A percentile compares a stretch with the other conserved stretches of the same genome.
phyloP scores from a whole-genome alignment of 768 basidiomycete genomes.

The Inosperma sp. region DNA sequence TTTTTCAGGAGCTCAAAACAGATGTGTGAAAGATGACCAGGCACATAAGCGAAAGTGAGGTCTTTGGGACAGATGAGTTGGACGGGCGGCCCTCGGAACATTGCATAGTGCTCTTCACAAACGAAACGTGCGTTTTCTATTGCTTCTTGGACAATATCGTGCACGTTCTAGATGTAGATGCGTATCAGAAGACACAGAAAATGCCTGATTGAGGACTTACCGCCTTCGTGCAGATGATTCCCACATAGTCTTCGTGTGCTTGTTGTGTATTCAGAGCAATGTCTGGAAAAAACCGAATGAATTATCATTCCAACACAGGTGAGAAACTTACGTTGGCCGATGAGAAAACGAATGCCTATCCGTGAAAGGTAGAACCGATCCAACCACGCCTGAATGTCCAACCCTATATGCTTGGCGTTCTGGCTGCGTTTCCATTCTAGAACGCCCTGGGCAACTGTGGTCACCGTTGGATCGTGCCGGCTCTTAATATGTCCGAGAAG shows the following conservation, averaged over 20 bases:
- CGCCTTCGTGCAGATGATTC: constrained; percentile 93
- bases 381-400: constrained; percentile 91
- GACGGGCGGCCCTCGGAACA: constrained; percentile 95
- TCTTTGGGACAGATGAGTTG: constrained; percentile 90
- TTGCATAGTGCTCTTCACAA: constrained; percentile 93
- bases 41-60: constrained; percentile 90
- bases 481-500: constrained; percentile 84
- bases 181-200: not conserved
- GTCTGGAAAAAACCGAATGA: constrained; percentile 45
- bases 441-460: constrained; percentile 94
- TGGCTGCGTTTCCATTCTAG: constrained; percentile 89
- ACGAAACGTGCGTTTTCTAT: constrained; percentile 95
- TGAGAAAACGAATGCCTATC: constrained; percentile 93
- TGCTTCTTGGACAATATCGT: constrained; percentile 96
- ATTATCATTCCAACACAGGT: not conserved
- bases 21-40: constrained; percentile 95
- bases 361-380: constrained; percentile 97
- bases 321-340: constrained; percentile 78
- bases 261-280: constrained; percentile 92
- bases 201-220: constrained; percentile 39
- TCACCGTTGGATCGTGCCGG: constrained; percentile 95
- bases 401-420: constrained; percentile 65
- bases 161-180: constrained; percentile 61
- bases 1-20: constrained; percentile 97
- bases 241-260: constrained; percentile 88